Conservation (phyloP, 2,329 filamentous ascomycete species). For the Tolypocladium ophioglossoides region DNA sequence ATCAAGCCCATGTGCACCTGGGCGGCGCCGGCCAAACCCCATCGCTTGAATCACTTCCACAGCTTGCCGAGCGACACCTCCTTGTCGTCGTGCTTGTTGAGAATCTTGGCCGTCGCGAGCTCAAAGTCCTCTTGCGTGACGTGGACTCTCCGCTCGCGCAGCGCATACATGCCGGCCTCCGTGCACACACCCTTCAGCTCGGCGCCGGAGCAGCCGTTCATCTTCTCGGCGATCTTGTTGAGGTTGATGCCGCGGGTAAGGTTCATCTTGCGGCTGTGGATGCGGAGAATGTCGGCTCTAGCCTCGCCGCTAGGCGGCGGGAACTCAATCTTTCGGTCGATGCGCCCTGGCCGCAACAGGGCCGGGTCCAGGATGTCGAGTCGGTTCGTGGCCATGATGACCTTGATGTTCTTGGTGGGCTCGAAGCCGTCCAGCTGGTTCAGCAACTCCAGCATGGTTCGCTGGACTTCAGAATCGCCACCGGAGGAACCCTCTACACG, state of each 20-base stretch:
- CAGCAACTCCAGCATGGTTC: slow-evolving; percentile 95
- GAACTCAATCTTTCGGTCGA: slow-evolving; percentile 98
- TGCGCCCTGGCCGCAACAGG: slow-evolving; percentile 86
- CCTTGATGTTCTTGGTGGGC: slow-evolving; percentile 99
- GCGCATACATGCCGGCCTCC: slow-evolving; percentile 95
- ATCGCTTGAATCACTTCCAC: slow-evolving; percentile 34
- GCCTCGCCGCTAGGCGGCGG: slow-evolving; percentile 94
- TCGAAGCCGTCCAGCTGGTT: slow-evolving; percentile 99
- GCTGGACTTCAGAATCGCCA: slow-evolving; percentile 94
- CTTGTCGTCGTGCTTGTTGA: slow-evolving; percentile 99
- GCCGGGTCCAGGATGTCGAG: slow-evolving; percentile 95
- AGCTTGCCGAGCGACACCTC: slow-evolving; percentile 83
- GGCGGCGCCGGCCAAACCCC: not conserved
- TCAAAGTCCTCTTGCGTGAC: slow-evolving; percentile 99
- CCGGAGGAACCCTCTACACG: slow-evolving; percentile 92
- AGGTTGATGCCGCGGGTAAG: slow-evolving; percentile 94
- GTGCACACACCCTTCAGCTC: slow-evolving; percentile 99
- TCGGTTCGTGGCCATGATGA: slow-evolving; percentile 99
- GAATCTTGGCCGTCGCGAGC: slow-evolving; percentile 93
- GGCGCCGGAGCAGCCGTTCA: slow-evolving; percentile 97
- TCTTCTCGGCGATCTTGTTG: slow-evolving; percentile 98
- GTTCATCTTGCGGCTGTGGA: slow-evolving; percentile 98
- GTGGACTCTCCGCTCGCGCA: slow-evolving; percentile 90
- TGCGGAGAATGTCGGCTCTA: slow-evolving; percentile 91
- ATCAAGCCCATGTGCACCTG: not conserved